Base-by-base conservation (phyloP, 345 rosid species). In the Cardamine occulta region DNA sequence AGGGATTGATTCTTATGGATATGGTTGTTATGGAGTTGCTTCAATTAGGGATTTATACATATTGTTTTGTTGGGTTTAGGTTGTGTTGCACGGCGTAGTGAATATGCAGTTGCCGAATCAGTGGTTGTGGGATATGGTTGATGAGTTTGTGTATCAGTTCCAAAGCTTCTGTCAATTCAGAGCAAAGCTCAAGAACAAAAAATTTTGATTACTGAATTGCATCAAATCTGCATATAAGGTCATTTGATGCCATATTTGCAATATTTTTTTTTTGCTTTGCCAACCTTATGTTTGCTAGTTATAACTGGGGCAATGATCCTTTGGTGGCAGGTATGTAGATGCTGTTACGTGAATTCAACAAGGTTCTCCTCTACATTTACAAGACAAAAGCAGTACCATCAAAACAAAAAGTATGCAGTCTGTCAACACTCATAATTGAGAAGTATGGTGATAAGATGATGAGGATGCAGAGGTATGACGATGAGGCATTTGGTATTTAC, bases 81-180 rank as follows among this genome's bases (percentile, higher is more conserved):
- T 95, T 47, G 97, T 93, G 72, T 77, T 95, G 93, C 97, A 88
- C 44, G 97, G 96, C 8, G 94, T 88, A 52, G 97, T 95, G 80
- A 95, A 88, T 78, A 95, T 92, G 98, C 98, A 95, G 63, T 57
- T 95, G 72, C 99, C 99, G 1, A 95, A 92, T 63, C 99, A 95
- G 84, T 95, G 99, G 98, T 64, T 95, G 83, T 95, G 99, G 99
- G 98, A 95, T 74, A 90, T 95, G 99, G 98, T 95, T 76, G 98
- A 95, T 84, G 99, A 95, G 88, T 95, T 92, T 86, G 94, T 95
- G 4, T 95, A 95, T 76, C 99, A 95, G 79, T 95, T 95, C 66
- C 99, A 92, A 86, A 90, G 96, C 65, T 95, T 95, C 70, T 95
- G 99, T 51, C 99, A 95, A 68, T 95, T 85, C 75, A 85, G 98